Conservation (phyloP, 208 protist genomes). For the Endotrypanum monterogeii region DNA sequence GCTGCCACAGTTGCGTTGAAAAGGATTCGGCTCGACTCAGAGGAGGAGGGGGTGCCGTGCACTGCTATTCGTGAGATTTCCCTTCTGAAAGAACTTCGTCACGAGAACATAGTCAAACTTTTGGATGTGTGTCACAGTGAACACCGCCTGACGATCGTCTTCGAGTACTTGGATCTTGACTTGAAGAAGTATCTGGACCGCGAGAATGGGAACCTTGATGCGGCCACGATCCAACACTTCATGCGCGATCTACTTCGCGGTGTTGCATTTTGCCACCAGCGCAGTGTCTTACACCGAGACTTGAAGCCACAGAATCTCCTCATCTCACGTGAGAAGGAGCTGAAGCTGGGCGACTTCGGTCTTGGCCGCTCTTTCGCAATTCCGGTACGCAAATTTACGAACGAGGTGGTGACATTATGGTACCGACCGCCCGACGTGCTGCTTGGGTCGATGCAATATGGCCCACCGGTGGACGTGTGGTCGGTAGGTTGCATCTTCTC, state of each 20-base stretch:
- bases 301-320: slow-evolving; percentile 92
- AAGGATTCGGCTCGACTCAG: slow-evolving; percentile 77
- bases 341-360: slow-evolving; percentile 92
- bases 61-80: slow-evolving; percentile 96
- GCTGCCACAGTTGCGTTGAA: slow-evolving; percentile 85
- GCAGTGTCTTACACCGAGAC: slow-evolving; percentile 87
- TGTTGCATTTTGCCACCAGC: slow-evolving; percentile 80
- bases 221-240: slow-evolving; percentile 71
- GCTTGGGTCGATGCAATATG: slow-evolving; percentile 88
- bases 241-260: slow-evolving; percentile 80
- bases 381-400: slow-evolving; percentile 83
- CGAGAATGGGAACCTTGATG: slow-evolving; percentile 56
- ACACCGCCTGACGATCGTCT: slow-evolving; percentile 95
- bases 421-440: slow-evolving; percentile 95
- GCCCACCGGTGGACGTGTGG: slow-evolving; percentile 92
- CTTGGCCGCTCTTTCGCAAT: slow-evolving; percentile 87
- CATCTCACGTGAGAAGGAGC: slow-evolving; percentile 74
- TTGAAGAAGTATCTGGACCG: slow-evolving; percentile 97
- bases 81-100: slow-evolving; percentile 95
- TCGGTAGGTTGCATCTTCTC: slow-evolving; percentile 95
- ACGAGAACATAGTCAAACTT: slow-evolving; percentile 94
- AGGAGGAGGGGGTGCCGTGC: slow-evolving; percentile 93
- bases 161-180: slow-evolving; percentile 97
- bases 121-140: slow-evolving; percentile 96
- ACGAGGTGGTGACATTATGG: slow-evolving; percentile 95